Evolutionary conservation across 139 green algal species (phyloP).

Genomic region (Deuterostichococcus epilithicus): DNA sequence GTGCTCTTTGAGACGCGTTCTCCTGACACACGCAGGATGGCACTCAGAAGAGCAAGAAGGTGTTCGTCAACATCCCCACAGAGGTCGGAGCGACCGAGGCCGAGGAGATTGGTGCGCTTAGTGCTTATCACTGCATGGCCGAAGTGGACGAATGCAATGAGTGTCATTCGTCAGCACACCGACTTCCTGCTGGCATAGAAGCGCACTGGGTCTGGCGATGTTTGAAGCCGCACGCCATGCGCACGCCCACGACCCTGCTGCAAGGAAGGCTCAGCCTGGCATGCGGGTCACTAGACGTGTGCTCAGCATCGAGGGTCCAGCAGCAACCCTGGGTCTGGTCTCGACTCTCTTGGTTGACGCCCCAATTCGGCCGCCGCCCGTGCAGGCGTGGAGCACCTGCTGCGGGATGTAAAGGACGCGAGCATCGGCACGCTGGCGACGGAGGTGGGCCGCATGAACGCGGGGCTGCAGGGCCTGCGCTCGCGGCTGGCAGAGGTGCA

Average conservation of each 20-base stretch:
- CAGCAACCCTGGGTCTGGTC: no score
- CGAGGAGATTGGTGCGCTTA: conserved; percentile 84
- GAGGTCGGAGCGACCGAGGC: conserved; percentile 96
- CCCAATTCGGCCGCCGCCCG: no score
- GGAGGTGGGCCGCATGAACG: conserved; percentile 57
- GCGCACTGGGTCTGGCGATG: not conserved
- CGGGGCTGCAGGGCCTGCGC: conserved; percentile 49
- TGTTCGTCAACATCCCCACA: conserved; percentile 92
- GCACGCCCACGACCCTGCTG: no score
- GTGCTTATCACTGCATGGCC: not conserved
- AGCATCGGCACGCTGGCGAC: conserved; percentile 84
- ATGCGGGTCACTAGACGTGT: no score
- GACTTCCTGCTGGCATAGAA: not conserved
- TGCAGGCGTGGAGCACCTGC: conserved; percentile 94
- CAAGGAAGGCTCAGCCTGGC: no score
- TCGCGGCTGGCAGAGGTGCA: conserved; percentile 69
- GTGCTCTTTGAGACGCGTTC: not conserved
- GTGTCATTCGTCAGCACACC: not conserved
- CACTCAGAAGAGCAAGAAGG: conserved; percentile 84
- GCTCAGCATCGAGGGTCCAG: no score
- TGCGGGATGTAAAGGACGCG: conserved; percentile 93
- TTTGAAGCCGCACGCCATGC: no score
- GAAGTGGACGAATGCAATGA: not conserved
- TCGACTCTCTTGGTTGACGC: no score
- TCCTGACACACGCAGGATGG: no score